Base-by-base conservation (phyloP, 2,329 filamentous ascomycete species). In the Monosporascus sp. region DNA sequence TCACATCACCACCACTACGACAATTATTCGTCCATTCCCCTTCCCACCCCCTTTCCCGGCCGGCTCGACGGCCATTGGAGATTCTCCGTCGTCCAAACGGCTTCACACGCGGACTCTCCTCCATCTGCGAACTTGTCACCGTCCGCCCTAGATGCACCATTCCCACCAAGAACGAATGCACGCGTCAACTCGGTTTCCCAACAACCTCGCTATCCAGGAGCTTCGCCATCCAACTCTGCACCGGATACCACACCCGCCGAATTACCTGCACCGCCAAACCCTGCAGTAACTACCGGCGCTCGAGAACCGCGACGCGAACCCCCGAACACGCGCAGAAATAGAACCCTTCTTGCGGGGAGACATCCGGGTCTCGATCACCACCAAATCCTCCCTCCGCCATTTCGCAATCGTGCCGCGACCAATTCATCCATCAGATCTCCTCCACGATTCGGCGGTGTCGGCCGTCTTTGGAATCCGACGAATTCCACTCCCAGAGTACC, bases 401-500 rank as follows among this genome's bases (percentile, higher is more conserved):
- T 81, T 61, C 76, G 75, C 57, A 76, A 64, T 57, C 73, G 69
- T 58, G 68, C 71, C 34, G 65, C 67, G 60, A 46, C 62, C 40
- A 56, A 64, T 27, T 53, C 58, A 7, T 52, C 60, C 20, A 64
- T 66, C 26, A 68, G 60, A 34, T 70, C 72, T 26, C 66, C 72
- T 48, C 72, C 69, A 50, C 74, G 71, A 31, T 70, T 75, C 31
- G 72, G 60, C 31, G 50, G 74, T 5, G 72, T 78, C 22, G 75
- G 76, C 46, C 78, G 80, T 37, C 78, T 84, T 59, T 84, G 81
- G 81, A 84, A 84, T 61, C 81, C 81, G 24, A 79, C 79, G 54
- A 84, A 84, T 64, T 84, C 80, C 26, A 83, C 81, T 2, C 80
- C 80, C 45, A 73, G 79, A 54, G 60, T 50, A 37, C 50, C 58